Conservation (phyloP, 73 alveolate genomes). For the Tetrahymena thermophila region DNA sequence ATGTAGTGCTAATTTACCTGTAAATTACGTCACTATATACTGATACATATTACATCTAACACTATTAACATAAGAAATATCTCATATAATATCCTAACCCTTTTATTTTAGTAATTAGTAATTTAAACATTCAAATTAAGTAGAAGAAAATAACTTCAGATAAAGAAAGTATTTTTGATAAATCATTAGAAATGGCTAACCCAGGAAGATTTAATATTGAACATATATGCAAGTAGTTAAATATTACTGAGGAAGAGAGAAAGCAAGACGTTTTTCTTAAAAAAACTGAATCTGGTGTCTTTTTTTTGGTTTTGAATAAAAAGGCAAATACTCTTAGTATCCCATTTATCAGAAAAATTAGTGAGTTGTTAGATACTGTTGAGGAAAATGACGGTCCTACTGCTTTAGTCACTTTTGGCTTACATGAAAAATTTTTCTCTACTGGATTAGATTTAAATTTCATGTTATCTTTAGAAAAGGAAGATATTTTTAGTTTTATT, state of each 20-base stretch:
- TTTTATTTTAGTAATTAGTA: neutral
- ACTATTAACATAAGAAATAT: neutral
- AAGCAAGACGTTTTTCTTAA: neutral
- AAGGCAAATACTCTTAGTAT: neutral
- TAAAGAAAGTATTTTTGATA: neutral
- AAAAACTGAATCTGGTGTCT: neutral
- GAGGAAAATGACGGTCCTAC: neutral
- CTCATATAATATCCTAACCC: neutral
- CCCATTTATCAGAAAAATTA: neutral
- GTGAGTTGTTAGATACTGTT: neutral
- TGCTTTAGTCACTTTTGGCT: neutral
- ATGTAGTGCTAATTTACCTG: neutral
- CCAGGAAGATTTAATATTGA: neutral
- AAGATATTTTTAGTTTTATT: constrained; percentile 12
- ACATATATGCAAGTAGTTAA: neutral
- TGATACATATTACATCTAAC: neutral
- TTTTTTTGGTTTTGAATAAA: neutral
- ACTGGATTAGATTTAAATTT: neutral
- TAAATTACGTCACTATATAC: neutral
- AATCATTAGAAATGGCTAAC: neutral
- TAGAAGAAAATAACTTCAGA: neutral
- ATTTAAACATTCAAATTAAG: neutral
- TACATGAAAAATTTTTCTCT: neutral
- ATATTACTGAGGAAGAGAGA: neutral
- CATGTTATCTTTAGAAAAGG: neutral